Evolutionary conservation across 805 yeast species (phyloP).

Genomic region (Cyberlindnera misumaiensis): DNA sequence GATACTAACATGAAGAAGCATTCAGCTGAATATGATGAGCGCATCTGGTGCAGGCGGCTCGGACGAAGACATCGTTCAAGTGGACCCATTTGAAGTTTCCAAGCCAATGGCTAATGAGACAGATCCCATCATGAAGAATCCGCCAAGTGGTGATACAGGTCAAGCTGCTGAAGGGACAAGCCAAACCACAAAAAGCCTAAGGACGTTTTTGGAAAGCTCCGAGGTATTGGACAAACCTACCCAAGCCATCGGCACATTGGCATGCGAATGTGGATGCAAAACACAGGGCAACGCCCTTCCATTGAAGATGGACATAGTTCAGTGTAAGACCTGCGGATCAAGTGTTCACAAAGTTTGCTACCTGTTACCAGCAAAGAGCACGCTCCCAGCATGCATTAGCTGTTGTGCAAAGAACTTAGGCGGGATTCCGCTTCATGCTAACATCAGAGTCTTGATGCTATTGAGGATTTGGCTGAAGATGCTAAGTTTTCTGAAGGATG

Average conservation of each 20-base stretch:
- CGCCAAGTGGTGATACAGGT: too few species aligned
- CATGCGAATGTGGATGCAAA: slow-evolving; percentile 27
- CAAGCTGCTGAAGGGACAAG: slow-evolving; percentile 15
- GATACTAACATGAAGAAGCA: slow-evolving; percentile 7
- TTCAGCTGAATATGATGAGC: slow-evolving; percentile 26
- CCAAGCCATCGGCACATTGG: slow-evolving; percentile 16
- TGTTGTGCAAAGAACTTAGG: slow-evolving; percentile 22
- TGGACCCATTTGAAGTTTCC: slow-evolving; percentile 18
- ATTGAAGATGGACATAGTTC: not conserved
- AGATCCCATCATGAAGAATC: not conserved
- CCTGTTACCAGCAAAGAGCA: slow-evolving; percentile 16
- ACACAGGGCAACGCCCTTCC: slow-evolving; percentile 8
- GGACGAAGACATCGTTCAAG: slow-evolving; percentile 7
- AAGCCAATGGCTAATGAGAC: not conserved
- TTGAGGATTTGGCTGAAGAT: slow-evolving; percentile 29
- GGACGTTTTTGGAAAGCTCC: slow-evolving; percentile 21
- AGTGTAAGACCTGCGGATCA: slow-evolving; percentile 27
- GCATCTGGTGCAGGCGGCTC: slow-evolving; percentile 5
- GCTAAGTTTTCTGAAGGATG: slow-evolving; percentile 19
- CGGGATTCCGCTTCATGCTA: slow-evolving; percentile 10
- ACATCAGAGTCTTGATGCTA: slow-evolving; percentile 27
- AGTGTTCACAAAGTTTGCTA: slow-evolving; percentile 31
- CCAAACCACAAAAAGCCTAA: slow-evolving; percentile 28
- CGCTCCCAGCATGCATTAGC: slow-evolving; percentile 20
- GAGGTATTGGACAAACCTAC: slow-evolving; percentile 23